Evolutionary conservation across 192 early-diverging fungal genomes (phyloP).

Genomic region (Backusella sp.): DNA sequence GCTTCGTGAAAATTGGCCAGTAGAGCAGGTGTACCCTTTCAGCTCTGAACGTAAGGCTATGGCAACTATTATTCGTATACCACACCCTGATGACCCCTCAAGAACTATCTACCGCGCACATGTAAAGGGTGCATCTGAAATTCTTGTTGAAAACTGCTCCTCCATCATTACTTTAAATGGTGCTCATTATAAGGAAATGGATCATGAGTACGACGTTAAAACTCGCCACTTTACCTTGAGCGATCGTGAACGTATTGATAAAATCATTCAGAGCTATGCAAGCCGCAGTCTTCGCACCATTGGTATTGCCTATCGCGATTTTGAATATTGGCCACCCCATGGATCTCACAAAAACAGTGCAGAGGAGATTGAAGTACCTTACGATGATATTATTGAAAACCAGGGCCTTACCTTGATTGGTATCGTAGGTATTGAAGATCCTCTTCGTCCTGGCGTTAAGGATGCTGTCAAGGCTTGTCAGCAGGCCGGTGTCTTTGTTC

Average conservation of each 20-base stretch:
- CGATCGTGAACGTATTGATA: slow-evolving; percentile 34
- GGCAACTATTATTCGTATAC: slow-evolving; percentile 76
- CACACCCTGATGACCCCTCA: slow-evolving; percentile 40
- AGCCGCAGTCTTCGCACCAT: slow-evolving; percentile 88
- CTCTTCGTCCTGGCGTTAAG: slow-evolving; percentile 91
- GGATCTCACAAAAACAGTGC: background rate
- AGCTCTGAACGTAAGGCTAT: slow-evolving; percentile 91
- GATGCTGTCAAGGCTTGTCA: slow-evolving; percentile 88
- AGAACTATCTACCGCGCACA: slow-evolving; percentile 63
- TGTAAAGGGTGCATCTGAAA: slow-evolving; percentile 94
- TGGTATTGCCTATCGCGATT: slow-evolving; percentile 81
- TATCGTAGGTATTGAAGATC: slow-evolving; percentile 96
- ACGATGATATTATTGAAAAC: slow-evolving; percentile 51
- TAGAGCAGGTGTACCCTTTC: slow-evolving; percentile 85
- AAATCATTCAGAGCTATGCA: slow-evolving; percentile 73
- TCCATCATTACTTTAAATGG: slow-evolving; percentile 48
- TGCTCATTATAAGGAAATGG: slow-evolving; percentile 16
- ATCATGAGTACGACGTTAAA: slow-evolving; percentile 31
- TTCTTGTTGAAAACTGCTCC: slow-evolving; percentile 68
- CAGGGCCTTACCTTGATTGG: slow-evolving; percentile 70
- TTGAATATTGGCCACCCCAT: slow-evolving; percentile 58
- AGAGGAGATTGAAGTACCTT: slow-evolving; percentile 52
- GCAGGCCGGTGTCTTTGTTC: slow-evolving; percentile 90
- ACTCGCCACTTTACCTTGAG: slow-evolving; percentile 36
- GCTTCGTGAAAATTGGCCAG: slow-evolving; percentile 60